Evolutionary conservation across 305 asterid genomes (phyloP), one percentile per base, ranked within the genome.

Genomic region (Ruellia speciosa): DNA sequence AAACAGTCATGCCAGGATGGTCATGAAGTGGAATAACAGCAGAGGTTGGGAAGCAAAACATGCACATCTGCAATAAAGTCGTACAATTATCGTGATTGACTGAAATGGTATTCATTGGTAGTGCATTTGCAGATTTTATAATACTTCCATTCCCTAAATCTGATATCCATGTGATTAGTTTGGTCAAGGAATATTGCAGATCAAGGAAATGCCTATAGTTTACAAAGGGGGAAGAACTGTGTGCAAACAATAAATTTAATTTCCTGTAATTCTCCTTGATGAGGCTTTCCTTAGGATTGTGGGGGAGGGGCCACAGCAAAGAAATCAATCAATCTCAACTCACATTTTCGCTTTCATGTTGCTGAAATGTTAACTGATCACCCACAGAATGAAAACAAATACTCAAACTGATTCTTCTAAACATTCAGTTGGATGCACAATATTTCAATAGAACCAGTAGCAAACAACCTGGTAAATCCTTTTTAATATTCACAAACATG

Each of bases 1-100:
- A 72, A 52, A 92, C 99, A 34, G 94, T 86, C 97, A 92, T 92
- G 71, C 85, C 90, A 34, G 95, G 97, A 81, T 92, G 97, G 62
- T 86, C 93, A 71, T 92, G 99, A 66, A 92, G 92, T 57, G 94
- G 99, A 81, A 92, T 92, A 62, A 86, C 93, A 28, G 95, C 75
- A 49, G 99, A 92, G 40, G 99, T 84, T 49, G 97, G 99, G 73
- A 92, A 86, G 72, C 90, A 81, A 70, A 88, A 88, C 64, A 92
- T 77, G 74, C 96, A 92, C 88, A 92, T 88, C 98, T 92, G 98
- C 93, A 76, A 61, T 43, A 65, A 63, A 77, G 52, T 51, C 62
- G 68, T 64, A 51, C 24, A 54, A 69, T 68, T 34, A 24, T n/a
- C 0, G 6, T 14, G 14, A 28, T 7, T 18, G 41, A 13, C 16